Conservation (phyloP, 768 basidiomycete species). For the Calocera cornea region DNA sequence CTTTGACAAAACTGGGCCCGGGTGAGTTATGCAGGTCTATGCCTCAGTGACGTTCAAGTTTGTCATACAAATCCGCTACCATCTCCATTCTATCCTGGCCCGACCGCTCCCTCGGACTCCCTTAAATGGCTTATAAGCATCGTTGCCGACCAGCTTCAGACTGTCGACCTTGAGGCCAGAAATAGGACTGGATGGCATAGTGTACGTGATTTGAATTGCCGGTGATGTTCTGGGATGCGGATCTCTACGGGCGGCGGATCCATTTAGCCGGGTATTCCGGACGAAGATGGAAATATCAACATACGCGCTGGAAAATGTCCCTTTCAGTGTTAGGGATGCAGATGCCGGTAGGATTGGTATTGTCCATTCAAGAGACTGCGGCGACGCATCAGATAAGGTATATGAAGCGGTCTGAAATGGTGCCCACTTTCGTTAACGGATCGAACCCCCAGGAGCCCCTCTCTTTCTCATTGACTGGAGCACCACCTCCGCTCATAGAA, state of each 20-base stretch:
- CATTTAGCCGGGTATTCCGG: background rate
- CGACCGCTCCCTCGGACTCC: constrained; percentile 59
- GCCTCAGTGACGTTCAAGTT: too few species aligned
- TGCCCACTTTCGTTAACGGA: constrained; percentile 42
- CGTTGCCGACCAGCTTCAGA: constrained; percentile 56
- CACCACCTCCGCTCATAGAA: constrained; percentile 1
- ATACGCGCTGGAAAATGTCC: constrained; percentile 59
- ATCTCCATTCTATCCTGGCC: constrained; percentile 57
- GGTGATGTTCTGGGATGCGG: constrained; percentile 50
- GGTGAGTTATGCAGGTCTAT: too few species aligned
- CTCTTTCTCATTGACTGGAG: constrained; percentile 22
- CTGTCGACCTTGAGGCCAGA: constrained; percentile 77
- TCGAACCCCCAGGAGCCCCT: constrained; percentile 75
- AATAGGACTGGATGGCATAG: constrained; percentile 55
- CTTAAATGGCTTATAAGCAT: constrained; percentile 82
- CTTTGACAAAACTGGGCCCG: too few species aligned
- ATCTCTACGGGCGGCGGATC: constrained; percentile 22
- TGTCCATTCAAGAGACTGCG: constrained; percentile 67
- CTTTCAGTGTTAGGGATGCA: constrained; percentile 61
- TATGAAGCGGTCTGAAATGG: background rate
- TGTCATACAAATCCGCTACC: constrained; percentile 16
- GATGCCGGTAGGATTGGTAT: constrained; percentile 48
- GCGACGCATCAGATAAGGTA: background rate
- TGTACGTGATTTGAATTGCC: constrained; percentile 58
- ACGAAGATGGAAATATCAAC: constrained; percentile 16